These are phyloP conservation scores for Babesia bigemina DNA, from an alignment of 169 alveolate genomes.

Conservation along the genomic window DNA sequence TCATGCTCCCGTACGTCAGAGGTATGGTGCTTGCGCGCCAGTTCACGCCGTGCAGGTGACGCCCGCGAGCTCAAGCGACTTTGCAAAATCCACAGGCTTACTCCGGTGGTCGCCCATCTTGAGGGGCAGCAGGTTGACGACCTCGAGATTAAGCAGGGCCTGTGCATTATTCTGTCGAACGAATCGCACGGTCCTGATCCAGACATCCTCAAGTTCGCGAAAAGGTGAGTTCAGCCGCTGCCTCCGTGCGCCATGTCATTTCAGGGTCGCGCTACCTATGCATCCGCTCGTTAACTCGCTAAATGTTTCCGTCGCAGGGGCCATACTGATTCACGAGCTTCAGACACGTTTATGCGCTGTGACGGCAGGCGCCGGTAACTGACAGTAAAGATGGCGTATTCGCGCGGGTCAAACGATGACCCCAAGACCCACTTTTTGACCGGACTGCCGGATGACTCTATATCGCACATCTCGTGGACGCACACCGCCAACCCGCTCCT, in stretches of 20 bases:
- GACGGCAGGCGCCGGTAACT: background rate
- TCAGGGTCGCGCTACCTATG: constrained; percentile 75
- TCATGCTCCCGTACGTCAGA: constrained; percentile 60
- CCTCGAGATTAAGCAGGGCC: constrained; percentile 30
- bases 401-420: constrained; percentile 42
- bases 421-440: constrained; percentile 48
- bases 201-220: constrained; percentile 47
- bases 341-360: constrained; percentile 1
- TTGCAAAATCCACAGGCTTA: constrained; percentile 65
- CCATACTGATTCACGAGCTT: constrained; percentile 74
- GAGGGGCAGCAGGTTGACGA: constrained; percentile 66
- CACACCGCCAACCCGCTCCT: constrained; percentile 56
- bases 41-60: constrained; percentile 31
- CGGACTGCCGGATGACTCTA: constrained; percentile 66
- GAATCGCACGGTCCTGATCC: constrained; percentile 62
- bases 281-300: constrained; percentile 77
- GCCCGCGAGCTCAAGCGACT: constrained; percentile 57
- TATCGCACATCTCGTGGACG: constrained; percentile 67
- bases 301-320: constrained; percentile 79
- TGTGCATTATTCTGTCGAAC: constrained; percentile 64
- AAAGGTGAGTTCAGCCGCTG: constrained; percentile 10
- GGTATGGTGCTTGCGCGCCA: constrained; percentile 32
- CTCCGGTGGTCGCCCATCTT: constrained; percentile 78
- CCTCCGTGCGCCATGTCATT: background rate
- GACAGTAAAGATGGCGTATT: constrained; percentile 35